Base-by-base conservation (phyloP, 805 yeast species). In the Pichia occidentalis region DNA sequence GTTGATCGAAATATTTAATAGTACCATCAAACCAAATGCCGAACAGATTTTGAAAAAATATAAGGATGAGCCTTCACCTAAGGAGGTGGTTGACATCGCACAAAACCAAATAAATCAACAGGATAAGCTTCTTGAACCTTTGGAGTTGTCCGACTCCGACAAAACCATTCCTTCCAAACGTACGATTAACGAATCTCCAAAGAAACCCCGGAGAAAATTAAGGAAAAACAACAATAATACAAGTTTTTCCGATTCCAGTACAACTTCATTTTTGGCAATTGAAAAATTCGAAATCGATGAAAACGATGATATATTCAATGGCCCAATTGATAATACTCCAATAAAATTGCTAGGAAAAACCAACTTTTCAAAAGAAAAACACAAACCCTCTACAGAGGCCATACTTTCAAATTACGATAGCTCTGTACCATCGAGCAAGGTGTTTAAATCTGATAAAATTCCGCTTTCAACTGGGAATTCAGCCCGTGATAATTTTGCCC, bases 1-100 rank as follows among this genome's bases (percentile, higher is more conserved):
- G 10, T 65, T 87, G 41, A 58, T 86, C 2, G 60, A 62, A n/a
- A 51, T 80, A n/a, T 85, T 77, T 59, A 63, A 71, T n/a, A 56
- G 64, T 5, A 56, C 77, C 7, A 61, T 85, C 34, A 63, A 61
- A 12, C 77, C 83, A 2, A 59, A 63, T 9, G 64, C 81, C 2
- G 59, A 61, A 0, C 49, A 58, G 29, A 56, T 73, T 25, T 59
- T 73, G 38, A 54, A 53, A 7, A 53, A 60, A 10, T 54, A 44
- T 23, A 29, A 23, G 10, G 33, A 18, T 36, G 13, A 16, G 11
- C 20, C 33, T n/a, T 24, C 39, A 2, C 16, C n/a, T 14, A 21
- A 24, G 2, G 36, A 24, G 13, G 33, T 37, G 8, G 10, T 39
- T 10, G 36, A 39, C 24, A 35, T 38, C 26, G 25, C 27, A 11